These are phyloP conservation scores for Cyathus striatus DNA, from an alignment of 768 basidiomycete genomes.

Conservation along the genomic window DNA sequence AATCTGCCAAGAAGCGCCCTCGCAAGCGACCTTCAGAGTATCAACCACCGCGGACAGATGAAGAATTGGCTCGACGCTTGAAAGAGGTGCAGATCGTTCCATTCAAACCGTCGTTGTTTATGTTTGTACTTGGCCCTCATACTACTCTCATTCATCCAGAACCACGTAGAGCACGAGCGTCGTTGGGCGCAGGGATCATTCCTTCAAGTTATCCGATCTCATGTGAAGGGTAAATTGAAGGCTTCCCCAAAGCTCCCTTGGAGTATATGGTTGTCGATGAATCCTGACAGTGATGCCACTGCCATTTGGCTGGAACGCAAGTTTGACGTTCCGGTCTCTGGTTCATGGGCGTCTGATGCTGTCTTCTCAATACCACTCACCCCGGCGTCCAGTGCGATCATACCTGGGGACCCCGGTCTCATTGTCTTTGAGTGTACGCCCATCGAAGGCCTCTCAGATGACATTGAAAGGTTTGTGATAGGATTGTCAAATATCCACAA, in stretches of 20 bases:
- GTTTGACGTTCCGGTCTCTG: conserved; percentile 63
- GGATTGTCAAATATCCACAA: too few relatives aligned
- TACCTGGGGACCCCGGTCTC: conserved; percentile 51
- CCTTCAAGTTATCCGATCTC: conserved; percentile 38
- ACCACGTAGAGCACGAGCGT: conserved; percentile 62
- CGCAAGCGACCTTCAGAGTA: conserved; percentile 42
- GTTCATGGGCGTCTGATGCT: conserved; percentile 52
- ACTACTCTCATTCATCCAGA: conserved; percentile 40
- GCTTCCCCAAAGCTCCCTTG: conserved; percentile 36
- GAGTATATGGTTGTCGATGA: conserved; percentile 72
- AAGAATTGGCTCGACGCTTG: conserved; percentile 58
- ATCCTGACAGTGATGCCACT: conserved; percentile 67
- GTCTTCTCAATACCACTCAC: conserved; percentile 58
- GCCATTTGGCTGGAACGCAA: conserved; percentile 80
- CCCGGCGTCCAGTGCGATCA: conserved; percentile 10
- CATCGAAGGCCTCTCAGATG: conserved; percentile 53
- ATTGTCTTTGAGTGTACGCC: conserved; percentile 77
- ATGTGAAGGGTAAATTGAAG: conserved; percentile 26
- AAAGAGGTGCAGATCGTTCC: conserved; percentile 51
- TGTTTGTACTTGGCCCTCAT: conserved; percentile 11
- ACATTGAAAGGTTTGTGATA: conserved; percentile 59
- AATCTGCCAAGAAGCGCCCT: conserved; percentile 32
- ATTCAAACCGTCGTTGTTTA: conserved; percentile 9
- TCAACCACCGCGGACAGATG: conserved; percentile 52
- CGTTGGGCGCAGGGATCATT: conserved; percentile 78